Evolutionary conservation across 2,329 filamentous ascomycete genomes (phyloP).

Genomic region (Ramularia endophylla): DNA sequence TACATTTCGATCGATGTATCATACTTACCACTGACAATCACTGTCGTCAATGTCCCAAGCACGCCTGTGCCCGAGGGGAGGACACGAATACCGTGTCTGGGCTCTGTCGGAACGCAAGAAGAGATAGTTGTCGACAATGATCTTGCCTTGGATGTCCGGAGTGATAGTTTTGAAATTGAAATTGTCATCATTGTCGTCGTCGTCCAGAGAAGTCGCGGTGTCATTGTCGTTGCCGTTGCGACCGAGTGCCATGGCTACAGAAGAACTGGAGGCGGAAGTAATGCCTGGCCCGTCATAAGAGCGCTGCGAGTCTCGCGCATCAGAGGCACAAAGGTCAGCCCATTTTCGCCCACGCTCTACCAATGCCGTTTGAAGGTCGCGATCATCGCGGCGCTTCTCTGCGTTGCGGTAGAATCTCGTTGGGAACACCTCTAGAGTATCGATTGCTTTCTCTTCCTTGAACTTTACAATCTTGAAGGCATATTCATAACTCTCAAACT

Average conservation of each 20-base stretch:
- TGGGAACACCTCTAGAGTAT: slow-evolving; percentile 7
- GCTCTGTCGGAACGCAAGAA: too few relatives aligned
- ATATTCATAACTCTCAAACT: slow-evolving; percentile 4
- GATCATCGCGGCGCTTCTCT: neutral
- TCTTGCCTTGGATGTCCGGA: neutral
- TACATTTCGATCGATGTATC: too few relatives aligned
- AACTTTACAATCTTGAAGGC: slow-evolving; percentile 2
- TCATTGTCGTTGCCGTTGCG: slow-evolving; percentile 1
- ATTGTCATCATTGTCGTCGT: slow-evolving; percentile 2
- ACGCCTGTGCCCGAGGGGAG: too few relatives aligned
- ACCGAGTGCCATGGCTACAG: neutral
- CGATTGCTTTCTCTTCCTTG: slow-evolving; percentile 1
- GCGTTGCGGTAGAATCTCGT: neutral
- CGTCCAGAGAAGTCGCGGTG: neutral
- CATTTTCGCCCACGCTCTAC: slow-evolving; percentile 1
- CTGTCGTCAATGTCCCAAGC: too few relatives aligned
- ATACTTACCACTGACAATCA: too few relatives aligned
- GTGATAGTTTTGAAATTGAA: neutral
- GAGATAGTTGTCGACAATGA: slow-evolving; percentile 3
- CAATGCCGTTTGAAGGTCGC: neutral
- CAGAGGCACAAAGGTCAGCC: neutral
- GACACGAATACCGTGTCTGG: too few relatives aligned
- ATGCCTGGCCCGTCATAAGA: slow-evolving; percentile 4
- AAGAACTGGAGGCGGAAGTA: neutral
- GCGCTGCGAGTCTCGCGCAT: slow-evolving; percentile 1